These are phyloP conservation scores for Brassica carinata DNA, from an alignment of 345 rosid genomes.

Conservation along the genomic window DNA sequence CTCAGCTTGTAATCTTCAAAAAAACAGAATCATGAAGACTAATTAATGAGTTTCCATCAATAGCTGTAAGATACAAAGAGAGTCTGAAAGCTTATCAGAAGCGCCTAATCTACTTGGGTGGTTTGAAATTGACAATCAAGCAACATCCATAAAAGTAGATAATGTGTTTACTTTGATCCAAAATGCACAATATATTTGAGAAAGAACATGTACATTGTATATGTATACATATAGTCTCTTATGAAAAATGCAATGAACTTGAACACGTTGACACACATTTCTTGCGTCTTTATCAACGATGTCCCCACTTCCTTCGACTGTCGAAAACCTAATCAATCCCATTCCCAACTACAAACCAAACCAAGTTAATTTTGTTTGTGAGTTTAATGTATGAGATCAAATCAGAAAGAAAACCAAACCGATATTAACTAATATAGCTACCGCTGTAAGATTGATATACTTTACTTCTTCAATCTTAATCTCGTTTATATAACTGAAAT, in stretches of 20 bases:
- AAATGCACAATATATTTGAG: slow-evolving; percentile 1
- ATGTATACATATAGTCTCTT: background rate
- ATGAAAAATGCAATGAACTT: slow-evolving; percentile 31
- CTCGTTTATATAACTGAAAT: background rate
- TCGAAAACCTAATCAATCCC: slow-evolving; percentile 8
- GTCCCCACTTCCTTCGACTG: slow-evolving; percentile 33
- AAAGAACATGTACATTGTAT: slow-evolving; percentile 17
- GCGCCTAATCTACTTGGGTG: too few relatives aligned
- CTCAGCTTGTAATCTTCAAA: too few relatives aligned
- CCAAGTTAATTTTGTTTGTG: background rate
- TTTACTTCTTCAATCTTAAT: background rate
- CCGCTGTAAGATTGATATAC: background rate
- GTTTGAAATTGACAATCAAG: background rate
- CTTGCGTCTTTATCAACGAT: slow-evolving; percentile 5
- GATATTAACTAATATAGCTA: background rate
- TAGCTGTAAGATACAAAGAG: too few relatives aligned
- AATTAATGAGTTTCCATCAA: too few relatives aligned
- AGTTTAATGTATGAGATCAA: background rate
- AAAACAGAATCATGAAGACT: too few relatives aligned
- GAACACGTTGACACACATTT: slow-evolving; percentile 25
- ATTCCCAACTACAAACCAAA: slow-evolving; percentile 20
- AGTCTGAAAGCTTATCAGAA: too few relatives aligned
- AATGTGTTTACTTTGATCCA: slow-evolving; percentile 16
- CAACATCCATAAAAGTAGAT: background rate
- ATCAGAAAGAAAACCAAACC: background rate